Base-by-base conservation (phyloP, 805 yeast species). In the Saccharomycopsis malanga region DNA sequence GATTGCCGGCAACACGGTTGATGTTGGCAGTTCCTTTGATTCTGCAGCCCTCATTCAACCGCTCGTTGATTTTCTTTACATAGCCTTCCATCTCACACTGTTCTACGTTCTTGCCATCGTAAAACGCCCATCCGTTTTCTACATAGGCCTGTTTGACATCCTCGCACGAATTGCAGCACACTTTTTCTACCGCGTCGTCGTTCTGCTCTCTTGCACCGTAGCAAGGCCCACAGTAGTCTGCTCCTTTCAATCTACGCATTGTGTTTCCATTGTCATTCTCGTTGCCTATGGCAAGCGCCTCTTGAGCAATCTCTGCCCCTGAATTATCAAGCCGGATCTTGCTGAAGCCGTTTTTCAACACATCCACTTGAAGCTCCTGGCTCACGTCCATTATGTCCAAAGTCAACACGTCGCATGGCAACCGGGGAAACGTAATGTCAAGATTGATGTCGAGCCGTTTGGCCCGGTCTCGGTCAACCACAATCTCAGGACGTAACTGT, bases 31-130 rank as follows among this genome's bases (percentile, higher is more conserved):
- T 70, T 25, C 98, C 98, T 53, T 74, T 73, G 35, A 93, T 72
- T 54, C 95, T 74, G 65, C 98, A 93, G 23, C 98, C 98, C 66
- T 91, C 96, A 48, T 71, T 60, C 45, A 86, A 66, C 57, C 82
- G 73, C 14, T 71, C 73, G 43, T 69, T 71, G 44, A 89, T 63
- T 37, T 67, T 70, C n/a, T 68, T 58, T 23, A 87, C 94, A 62
- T 86, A 88, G 4, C 95, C 93, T 62, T 87, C 96, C 12, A 68
- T 69, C 61, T 87, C 96, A 73, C 98, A 91, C 65, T 91, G 98
- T 53, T 79, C 87, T 50, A 93, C 79, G 50, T 85, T 79, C 46
- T 74, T 69, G 49, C 98, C 98, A 62, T 91, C 98, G 57, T 69
- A 83, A 64, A 93, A 91, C 2, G 83, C 89, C 98, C 98, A 93